These are phyloP conservation scores for Didymellaceae sp. DNA, from an alignment of 2,329 filamentous ascomycete genomes.

Conservation along the genomic window DNA sequence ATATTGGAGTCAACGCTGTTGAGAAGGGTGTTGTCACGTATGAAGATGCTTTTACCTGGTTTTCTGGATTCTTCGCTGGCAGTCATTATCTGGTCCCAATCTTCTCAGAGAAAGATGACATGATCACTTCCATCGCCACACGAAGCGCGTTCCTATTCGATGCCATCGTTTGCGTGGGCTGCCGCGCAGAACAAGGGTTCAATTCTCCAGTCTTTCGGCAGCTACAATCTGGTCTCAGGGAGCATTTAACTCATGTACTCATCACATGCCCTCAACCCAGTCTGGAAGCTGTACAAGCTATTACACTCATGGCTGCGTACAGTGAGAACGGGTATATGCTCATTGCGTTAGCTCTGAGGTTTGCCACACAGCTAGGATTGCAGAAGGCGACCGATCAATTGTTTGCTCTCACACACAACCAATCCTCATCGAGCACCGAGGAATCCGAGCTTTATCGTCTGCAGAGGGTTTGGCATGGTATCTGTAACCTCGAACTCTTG, in stretches of 20 bases:
- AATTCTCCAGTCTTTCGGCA: constrained; percentile 47
- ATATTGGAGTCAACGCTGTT: constrained; percentile 24
- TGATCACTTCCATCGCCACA: constrained; percentile 53
- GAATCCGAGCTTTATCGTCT: constrained; percentile 45
- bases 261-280: constrained; percentile 50
- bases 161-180: constrained; percentile 60
- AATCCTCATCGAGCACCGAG: constrained; percentile 19
- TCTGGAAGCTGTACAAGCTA: constrained; percentile 60
- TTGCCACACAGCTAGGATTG: constrained; percentile 58
- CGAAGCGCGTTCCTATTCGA: constrained; percentile 60
- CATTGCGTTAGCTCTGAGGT: constrained; percentile 58
- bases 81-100: constrained; percentile 58
- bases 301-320: constrained; percentile 61
- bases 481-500: constrained; percentile 60
- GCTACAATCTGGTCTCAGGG: constrained; percentile 41
- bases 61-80: constrained; percentile 38
- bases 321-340: constrained; percentile 60
- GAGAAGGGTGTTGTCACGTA: constrained; percentile 34
- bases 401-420: constrained; percentile 37
- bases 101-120: constrained; percentile 56
- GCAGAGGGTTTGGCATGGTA: constrained; percentile 59
- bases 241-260: constrained; percentile 56
- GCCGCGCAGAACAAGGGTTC: constrained; percentile 55
- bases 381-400: constrained; percentile 49
- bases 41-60: constrained; percentile 32